These are phyloP conservation scores for Fonsecaea monophora DNA, from an alignment of 2,329 filamentous ascomycete genomes.

Conservation along the genomic window DNA sequence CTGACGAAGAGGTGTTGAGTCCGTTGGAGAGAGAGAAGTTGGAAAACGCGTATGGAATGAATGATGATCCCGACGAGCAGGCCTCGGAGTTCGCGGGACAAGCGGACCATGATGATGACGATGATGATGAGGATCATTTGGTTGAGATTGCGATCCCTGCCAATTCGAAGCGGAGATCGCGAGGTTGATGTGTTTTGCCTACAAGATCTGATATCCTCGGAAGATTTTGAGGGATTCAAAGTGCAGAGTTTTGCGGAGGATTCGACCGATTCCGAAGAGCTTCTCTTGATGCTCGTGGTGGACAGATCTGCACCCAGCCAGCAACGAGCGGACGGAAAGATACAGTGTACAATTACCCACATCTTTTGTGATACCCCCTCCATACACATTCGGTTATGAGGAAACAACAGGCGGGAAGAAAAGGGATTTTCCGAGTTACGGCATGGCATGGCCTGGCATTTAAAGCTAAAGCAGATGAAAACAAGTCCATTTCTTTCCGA, in stretches of 20 bases:
- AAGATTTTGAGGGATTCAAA: not conserved
- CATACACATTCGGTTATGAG: conserved; percentile 22
- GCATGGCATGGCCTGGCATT: not conserved
- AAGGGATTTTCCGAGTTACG: conserved; percentile 6
- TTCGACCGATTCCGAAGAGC: not conserved
- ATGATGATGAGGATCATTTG: conserved; percentile 43
- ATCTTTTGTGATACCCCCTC: conserved; percentile 27
- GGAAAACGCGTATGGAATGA: conserved; percentile 31
- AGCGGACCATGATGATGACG: conserved; percentile 38
- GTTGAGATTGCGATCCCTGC: conserved; percentile 55
- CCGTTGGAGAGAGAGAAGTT: conserved; percentile 35
- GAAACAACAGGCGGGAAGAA: conserved; percentile 6
- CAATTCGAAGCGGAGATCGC: conserved; percentile 38
- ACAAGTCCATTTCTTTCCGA: not conserved
- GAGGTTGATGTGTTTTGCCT: conserved; percentile 27
- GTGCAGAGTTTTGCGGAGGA: not conserved
- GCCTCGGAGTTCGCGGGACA: conserved; percentile 40
- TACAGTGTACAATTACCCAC: conserved; percentile 27
- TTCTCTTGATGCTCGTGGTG: not conserved
- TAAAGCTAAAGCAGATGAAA: not conserved
- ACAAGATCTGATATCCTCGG: not conserved
- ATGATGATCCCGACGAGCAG: conserved; percentile 34
- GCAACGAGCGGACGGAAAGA: conserved; percentile 15
- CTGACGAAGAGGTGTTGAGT: conserved; percentile 40
- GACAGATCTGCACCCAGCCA: not conserved